Base-by-base conservation (phyloP, 768 basidiomycete genomes). In the Nevesoporus exiguus region DNA sequence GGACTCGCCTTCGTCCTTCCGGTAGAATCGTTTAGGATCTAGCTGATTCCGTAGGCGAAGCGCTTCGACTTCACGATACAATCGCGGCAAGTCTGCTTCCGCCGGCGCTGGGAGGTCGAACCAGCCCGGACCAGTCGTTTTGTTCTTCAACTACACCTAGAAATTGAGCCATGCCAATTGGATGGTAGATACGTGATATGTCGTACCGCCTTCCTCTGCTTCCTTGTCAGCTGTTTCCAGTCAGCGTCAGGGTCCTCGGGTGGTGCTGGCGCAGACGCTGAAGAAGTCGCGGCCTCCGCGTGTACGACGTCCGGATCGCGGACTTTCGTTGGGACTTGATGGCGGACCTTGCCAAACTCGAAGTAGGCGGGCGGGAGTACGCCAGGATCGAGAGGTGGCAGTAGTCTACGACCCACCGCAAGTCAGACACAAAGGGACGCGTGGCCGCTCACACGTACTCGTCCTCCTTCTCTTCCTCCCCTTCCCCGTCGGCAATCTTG, bases 21-120 rank as follows among this genome's bases (percentile, higher is more conserved):
- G 77, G 72, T 94, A 91, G 73, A 95, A 95, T 21, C 90, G 81
- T 68, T 96, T 97, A 17, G 93, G 93, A 63, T 97, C 94, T 19
- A 97, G 79, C 53, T 92, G 87, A 66, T 93, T 93, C 47, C 87
- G 82, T 44, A 97, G 74, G 29, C 92, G 86, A 52, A 95, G 75
- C 0, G 94, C 88, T 66, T 95, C 90, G 11, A 93, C 86, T 73
- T 97, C 93, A 48, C 88, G 86, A 62, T 93, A 73, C 37, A 94
- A 71, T 34, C 83, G 79, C 33, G 91, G 89, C 15, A 91, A 75
- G 56, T 93, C 90, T 13, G 87, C 83, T 61, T 89, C 88, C 14
- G 81, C 70, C 21, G 93, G 92, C 17, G 88, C 86, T 19, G 93
- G 90, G 51, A 95, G 78, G 68, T 94, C 89, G 67, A 92, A 94